Evolutionary conservation across 371 early-diverging fungal genomes (phyloP).

Genomic region (Mucor sp.): DNA sequence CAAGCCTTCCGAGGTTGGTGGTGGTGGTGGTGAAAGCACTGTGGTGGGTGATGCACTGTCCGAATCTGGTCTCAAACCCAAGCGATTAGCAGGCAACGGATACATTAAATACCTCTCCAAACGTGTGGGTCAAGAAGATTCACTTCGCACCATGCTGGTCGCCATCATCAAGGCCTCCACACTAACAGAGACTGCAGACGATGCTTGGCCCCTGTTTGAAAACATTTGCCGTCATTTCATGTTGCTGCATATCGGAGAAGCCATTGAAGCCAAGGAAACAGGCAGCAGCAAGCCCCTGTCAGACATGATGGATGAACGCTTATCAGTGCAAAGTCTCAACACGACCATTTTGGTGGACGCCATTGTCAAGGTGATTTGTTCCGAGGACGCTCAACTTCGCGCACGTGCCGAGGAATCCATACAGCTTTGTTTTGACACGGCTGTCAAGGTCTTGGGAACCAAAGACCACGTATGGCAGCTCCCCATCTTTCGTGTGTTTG

Average conservation of each 20-base stretch:
- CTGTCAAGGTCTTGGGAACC: constrained; percentile 55
- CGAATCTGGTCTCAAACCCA: constrained; percentile 40
- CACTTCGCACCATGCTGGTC: constrained; percentile 62
- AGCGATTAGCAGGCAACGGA: constrained; percentile 46
- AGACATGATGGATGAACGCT: constrained; percentile 51
- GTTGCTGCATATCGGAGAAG: constrained; percentile 69
- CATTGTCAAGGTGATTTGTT: constrained; percentile 77
- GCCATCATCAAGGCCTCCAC: constrained; percentile 72
- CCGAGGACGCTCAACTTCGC: constrained; percentile 63
- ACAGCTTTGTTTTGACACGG: constrained; percentile 65
- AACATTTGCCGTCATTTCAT: constrained; percentile 79
- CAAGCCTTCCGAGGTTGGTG: constrained; percentile 8
- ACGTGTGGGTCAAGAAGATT: constrained; percentile 69
- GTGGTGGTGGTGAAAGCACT: constrained; percentile 22
- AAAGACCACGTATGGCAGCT: constrained; percentile 65
- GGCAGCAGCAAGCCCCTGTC: constrained; percentile 44
- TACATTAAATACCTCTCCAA: constrained; percentile 50
- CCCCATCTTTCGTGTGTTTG: constrained; percentile 77
- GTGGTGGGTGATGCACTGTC: constrained; percentile 37
- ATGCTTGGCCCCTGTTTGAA: constrained; percentile 70
- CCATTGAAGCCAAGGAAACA: constrained; percentile 59
- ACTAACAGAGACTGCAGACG: constrained; percentile 60
- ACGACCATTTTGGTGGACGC: constrained; percentile 77
- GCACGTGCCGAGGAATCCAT: constrained; percentile 69
- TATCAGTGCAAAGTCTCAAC: constrained; percentile 50